A percentile compares a stretch with the other conserved stretches of the same genome.
These are phyloP conservation scores for Aureobasidium melanogenum DNA, from an alignment of 2,329 filamentous ascomycete species.

Conservation along the genomic window DNA sequence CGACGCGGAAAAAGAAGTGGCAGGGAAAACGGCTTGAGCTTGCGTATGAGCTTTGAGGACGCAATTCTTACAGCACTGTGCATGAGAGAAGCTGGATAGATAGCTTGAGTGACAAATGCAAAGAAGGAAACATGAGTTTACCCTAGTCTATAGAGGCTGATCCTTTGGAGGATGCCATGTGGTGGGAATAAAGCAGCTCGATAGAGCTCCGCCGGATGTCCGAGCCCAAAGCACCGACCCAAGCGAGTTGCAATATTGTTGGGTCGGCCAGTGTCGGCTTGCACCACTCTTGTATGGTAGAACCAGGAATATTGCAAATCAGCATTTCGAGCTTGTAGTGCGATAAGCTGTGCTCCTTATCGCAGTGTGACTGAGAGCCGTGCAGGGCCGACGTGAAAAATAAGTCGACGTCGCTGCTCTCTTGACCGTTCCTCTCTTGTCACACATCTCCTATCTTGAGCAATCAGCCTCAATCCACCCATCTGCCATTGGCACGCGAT, in stretches of 20 bases:
- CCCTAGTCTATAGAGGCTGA: too few relatives aligned
- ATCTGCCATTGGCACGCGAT: slow-evolving; percentile 16
- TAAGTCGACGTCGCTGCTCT: slow-evolving; percentile 4
- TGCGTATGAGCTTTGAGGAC: neutral
- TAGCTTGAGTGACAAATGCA: neutral
- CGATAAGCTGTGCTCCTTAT: slow-evolving; percentile 10
- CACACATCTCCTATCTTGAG: slow-evolving; percentile 20
- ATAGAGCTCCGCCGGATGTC: slow-evolving; percentile 5
- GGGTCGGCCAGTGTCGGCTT: neutral
- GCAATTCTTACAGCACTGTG: neutral
- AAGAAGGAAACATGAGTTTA: neutral
- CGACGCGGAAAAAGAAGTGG: neutral
- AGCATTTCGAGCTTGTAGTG: neutral
- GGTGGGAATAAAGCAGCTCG: neutral
- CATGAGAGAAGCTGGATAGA: too few relatives aligned
- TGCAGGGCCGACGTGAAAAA: slow-evolving; percentile 11
- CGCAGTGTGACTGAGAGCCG: neutral
- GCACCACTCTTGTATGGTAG: too few relatives aligned
- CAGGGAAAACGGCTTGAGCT: slow-evolving; percentile 4
- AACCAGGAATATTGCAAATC: slow-evolving; percentile 6
- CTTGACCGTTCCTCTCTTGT: slow-evolving; percentile 17
- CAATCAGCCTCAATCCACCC: slow-evolving; percentile 5
- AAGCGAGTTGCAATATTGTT: slow-evolving; percentile 1
- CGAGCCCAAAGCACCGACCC: neutral
- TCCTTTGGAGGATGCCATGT: neutral